Conservation (phyloP, 345 rosid species). For the Litchi chinensis region DNA sequence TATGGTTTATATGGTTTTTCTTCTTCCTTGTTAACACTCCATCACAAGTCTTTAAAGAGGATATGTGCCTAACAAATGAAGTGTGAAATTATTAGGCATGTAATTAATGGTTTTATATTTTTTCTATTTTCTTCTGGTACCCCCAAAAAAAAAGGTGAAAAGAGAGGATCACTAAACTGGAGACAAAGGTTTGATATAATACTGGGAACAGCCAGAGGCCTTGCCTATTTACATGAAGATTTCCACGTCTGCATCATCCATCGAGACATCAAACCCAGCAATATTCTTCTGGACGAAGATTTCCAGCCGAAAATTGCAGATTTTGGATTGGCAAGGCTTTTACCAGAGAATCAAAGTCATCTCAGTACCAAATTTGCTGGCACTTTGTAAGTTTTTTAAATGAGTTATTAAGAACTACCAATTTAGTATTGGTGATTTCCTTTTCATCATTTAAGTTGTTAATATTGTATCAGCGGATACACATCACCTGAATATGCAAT, state of each 20-base stretch:
- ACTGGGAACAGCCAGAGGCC: conserved; percentile 50
- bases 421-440: no score
- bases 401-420: not conserved
- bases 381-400: conserved; percentile 38
- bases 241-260: conserved; percentile 57
- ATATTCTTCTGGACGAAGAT: conserved; percentile 44
- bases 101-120: not conserved
- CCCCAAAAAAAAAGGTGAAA: conserved; percentile 27
- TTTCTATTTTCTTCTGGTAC: no score
- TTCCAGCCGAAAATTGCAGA: conserved; percentile 59
- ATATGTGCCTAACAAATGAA: no score
- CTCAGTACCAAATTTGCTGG: conserved; percentile 56
- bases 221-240: conserved; percentile 52
- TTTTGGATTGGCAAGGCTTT: conserved; percentile 56
- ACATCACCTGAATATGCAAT: conserved; percentile 47
- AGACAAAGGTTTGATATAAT: conserved; percentile 47
- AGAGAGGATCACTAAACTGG: conserved; percentile 43
- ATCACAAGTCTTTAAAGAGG: no score
- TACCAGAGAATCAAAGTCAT: conserved; percentile 48
- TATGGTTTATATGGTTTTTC: no score
- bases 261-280: conserved; percentile 53
- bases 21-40: no score
- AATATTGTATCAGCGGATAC: conserved; percentile 38
- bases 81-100: no score
- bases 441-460: not conserved